Evolutionary conservation across 1,139 yeast species (phyloP).

Genomic region (Geotrichum australiense): DNA sequence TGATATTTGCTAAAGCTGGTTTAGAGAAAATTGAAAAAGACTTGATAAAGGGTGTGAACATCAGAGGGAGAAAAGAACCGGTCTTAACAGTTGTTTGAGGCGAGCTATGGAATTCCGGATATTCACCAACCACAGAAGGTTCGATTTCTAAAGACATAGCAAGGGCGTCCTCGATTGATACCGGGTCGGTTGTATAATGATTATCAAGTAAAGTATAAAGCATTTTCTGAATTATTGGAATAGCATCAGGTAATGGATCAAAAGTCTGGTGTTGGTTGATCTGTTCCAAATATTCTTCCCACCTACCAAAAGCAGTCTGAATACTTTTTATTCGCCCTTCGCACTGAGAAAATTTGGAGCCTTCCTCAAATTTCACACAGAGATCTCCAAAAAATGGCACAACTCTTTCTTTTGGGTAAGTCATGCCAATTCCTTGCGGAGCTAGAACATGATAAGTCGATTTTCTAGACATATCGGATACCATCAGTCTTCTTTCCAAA

Average conservation of each 20-base stretch:
- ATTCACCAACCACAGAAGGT: slow-evolving; percentile 40
- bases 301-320: slow-evolving; percentile 66
- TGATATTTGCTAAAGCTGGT: slow-evolving; percentile 28
- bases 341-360: slow-evolving; percentile 47
- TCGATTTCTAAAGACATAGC: slow-evolving; percentile 40
- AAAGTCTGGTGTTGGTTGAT: slow-evolving; percentile 38
- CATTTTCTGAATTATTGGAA: slow-evolving; percentile 31
- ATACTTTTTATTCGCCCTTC: slow-evolving; percentile 63
- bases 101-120: slow-evolving; percentile 35
- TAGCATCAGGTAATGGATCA: slow-evolving; percentile 29
- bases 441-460: slow-evolving; percentile 70
- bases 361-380: slow-evolving; percentile 36
- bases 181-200: slow-evolving; percentile 25
- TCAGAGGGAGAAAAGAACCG: slow-evolving; percentile 54
- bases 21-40: slow-evolving; percentile 50
- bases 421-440: slow-evolving; percentile 79
- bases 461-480: slow-evolving; percentile 42
- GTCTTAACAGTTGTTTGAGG: slow-evolving; percentile 43
- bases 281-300: slow-evolving; percentile 58
- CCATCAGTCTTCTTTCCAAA: slow-evolving; percentile 65
- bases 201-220: slow-evolving; percentile 34
- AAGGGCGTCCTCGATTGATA: slow-evolving; percentile 29
- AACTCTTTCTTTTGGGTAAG: slow-evolving; percentile 68
- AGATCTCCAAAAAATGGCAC: slow-evolving; percentile 92
- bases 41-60: slow-evolving; percentile 51